Evolutionary conservation across 208 protist species (phyloP), one percentile per base, ranked within the genome.

Genomic region (Phytomonas francai): DNA sequence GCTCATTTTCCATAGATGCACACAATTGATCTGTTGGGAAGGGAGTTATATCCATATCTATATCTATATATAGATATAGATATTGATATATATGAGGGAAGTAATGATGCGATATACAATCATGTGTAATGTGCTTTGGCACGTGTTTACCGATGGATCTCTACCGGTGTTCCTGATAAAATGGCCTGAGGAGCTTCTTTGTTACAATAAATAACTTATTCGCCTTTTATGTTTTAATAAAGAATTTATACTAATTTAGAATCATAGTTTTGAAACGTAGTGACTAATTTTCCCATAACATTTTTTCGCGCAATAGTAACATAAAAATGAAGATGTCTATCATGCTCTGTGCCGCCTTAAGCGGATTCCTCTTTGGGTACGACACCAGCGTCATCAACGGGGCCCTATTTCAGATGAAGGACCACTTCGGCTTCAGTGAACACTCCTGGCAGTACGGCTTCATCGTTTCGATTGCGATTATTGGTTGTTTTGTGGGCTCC

Each of bases 301-400:
- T 42, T 42, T 61, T 42, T 61, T 8, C 11, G 30, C 9, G 29
- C 3, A 63, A 69, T 12, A 72, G 42, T 60, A 11, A 32, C 64
- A 3, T 3, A 66, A 11, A 56, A 64, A 87, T 87, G 84, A 67
- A 73, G 33, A 63, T 71, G 27, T 79, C 80, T 30, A 76, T 94
- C 33, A 92, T 82, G 76, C 59, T 91, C 27, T 96, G 87, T 63
- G 91, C 91, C 69, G 89, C 93, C 42, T 76, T 97, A 39, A 91
- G 91, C 63, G 93, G 93, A 12, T 89, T 93, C 69, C 87, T 97
- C 14, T 97, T 97, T 73, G 93, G 93, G n/a, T 97, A 97, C 71
- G 93, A 96, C 74, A 97, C 93, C 7, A 88, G 80, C 68, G 85
- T 97, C 36, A 91, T 97, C 69, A 95, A 94, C 45, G 93, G 85